Conservation (phyloP, 192 early-diverging fungal species). For the Coemansia sp. region DNA sequence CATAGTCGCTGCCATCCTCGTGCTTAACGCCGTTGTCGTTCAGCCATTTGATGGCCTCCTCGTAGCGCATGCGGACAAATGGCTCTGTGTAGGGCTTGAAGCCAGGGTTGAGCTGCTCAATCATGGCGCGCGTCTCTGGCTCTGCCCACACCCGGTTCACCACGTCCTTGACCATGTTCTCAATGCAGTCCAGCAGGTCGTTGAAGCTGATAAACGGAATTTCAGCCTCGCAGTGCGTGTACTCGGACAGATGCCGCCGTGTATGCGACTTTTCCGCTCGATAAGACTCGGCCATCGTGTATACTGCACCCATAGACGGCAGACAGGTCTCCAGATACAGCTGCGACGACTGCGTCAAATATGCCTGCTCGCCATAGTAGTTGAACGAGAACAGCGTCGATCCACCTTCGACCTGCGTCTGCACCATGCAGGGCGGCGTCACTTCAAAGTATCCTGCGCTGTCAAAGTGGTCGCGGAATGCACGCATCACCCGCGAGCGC, state of each 20-base stretch:
- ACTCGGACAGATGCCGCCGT: slow-evolving; percentile 93
- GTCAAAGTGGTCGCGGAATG: slow-evolving; percentile 96
- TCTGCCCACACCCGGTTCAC: slow-evolving; percentile 78
- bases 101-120: slow-evolving; percentile 88
- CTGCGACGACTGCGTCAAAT: slow-evolving; percentile 98
- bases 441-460: slow-evolving; percentile 77
- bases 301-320: slow-evolving; percentile 93
- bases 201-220: slow-evolving; percentile 92
- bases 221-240: slow-evolving; percentile 97
- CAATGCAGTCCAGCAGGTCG: slow-evolving; percentile 80
- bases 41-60: slow-evolving; percentile 93
- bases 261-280: slow-evolving; percentile 98
- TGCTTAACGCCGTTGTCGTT: slow-evolving; percentile 87
- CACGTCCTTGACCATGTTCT: slow-evolving; percentile 83
- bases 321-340: slow-evolving; percentile 96
- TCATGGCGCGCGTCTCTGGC: slow-evolving; percentile 67
- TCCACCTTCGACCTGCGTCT: slow-evolving; percentile 99
- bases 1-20: slow-evolving; percentile 84
- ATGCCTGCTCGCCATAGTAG: slow-evolving; percentile 96
- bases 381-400: slow-evolving; percentile 90
- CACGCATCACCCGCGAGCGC: slow-evolving; percentile 79
- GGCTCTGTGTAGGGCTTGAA: slow-evolving; percentile 75
- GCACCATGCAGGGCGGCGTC: slow-evolving; percentile 98
- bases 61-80: slow-evolving; percentile 94
- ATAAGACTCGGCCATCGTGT: slow-evolving; percentile 94